Percentiles rank a stretch among this genome's conserved stretches.
These are phyloP conservation scores for Rhizophagus sp. DNA, from an alignment of 192 early-diverging fungal genomes.

Conservation along the genomic window DNA sequence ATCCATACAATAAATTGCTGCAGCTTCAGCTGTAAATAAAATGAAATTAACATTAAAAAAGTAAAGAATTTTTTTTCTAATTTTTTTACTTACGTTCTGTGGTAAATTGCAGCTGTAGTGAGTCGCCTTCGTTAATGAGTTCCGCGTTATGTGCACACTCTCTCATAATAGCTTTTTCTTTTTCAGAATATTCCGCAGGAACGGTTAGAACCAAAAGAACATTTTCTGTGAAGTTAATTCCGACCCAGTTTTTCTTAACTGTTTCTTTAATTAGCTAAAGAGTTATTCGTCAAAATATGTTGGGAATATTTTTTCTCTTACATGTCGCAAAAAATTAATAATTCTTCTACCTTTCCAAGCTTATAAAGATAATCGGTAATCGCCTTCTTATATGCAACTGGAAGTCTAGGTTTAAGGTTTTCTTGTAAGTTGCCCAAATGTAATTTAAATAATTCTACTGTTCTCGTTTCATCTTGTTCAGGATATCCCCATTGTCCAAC, in stretches of 20 bases:
- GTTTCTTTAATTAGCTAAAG: slow-evolving; percentile 13
- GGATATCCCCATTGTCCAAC: not conserved
- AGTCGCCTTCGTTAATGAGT: not conserved
- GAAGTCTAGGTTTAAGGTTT: not conserved
- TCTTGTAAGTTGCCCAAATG: not conserved
- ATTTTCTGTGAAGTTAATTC: not conserved
- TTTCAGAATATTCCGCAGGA: not conserved
- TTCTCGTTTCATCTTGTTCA: not conserved
- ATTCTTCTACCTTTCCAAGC: not conserved
- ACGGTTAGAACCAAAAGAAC: slow-evolving; percentile 12
- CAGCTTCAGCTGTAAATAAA: not conserved
- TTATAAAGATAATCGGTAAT: slow-evolving; percentile 10
- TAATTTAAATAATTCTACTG: not conserved
- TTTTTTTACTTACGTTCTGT: slow-evolving; percentile 15
- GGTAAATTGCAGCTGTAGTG: not conserved
- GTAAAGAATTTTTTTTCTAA: not conserved
- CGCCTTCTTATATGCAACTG: slow-evolving; percentile 3
- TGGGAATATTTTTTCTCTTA: not conserved
- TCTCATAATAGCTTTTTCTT: slow-evolving; percentile 8
- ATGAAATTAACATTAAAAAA: too few relatives aligned
- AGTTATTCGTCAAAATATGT: not conserved
- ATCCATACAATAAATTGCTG: not conserved
- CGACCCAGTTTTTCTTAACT: not conserved
- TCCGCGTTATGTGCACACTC: not conserved
- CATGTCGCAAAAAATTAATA: not conserved